Evolutionary conservation across 257 asterid genomes (phyloP), one percentile per base, ranked within the genome.

Genomic region (Jacaranda copaia): DNA sequence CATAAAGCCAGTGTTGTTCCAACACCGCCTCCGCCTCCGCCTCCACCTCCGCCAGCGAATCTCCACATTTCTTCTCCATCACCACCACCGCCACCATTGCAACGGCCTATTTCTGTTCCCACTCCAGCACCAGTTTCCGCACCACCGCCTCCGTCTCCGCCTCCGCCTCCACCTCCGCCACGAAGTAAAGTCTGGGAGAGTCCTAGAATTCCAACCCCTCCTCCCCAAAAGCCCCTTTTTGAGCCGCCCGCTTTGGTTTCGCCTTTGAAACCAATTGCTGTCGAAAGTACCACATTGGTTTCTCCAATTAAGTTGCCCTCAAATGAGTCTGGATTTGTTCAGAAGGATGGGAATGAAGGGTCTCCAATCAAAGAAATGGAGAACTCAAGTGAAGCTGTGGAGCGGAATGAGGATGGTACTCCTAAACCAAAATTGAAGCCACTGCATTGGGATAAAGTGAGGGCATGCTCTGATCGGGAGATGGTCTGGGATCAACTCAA

Each of bases 401-500:
- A 78, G 57, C 66, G 16, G 51, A 82, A 74, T 56, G 96, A 89
- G 66, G 90, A 88, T 78, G 84, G 72, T 46, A 84, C 88, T 43
- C 88, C 93, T 16, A 95, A 93, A 84, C 93, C 97, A 25, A 93
- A 93, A 81, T 75, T 96, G 84, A 96, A 96, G 86, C 91, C 99
- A 32, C 69, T 96, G 93, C 99, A 96, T 74, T 93, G 99, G 99
- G 99, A 93, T 82, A 96, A 93, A 93, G 97, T 96, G n/a, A 87
- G 97, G 87, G 98, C 97, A 67, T 90, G 97, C 77, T 93, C 99
- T 56, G 97, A 90, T 69, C 88, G 97, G 38, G 97, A 93, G 84
- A 96, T 93, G 98, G 97, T 93, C 86, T 96, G 98, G 99, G 99
- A 96, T 88, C 99, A 93, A 76, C 89, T 96, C 42, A 89, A 90